Conservation (phyloP, 2,329 filamentous ascomycete species). For the Pyricularia pennisetigena region DNA sequence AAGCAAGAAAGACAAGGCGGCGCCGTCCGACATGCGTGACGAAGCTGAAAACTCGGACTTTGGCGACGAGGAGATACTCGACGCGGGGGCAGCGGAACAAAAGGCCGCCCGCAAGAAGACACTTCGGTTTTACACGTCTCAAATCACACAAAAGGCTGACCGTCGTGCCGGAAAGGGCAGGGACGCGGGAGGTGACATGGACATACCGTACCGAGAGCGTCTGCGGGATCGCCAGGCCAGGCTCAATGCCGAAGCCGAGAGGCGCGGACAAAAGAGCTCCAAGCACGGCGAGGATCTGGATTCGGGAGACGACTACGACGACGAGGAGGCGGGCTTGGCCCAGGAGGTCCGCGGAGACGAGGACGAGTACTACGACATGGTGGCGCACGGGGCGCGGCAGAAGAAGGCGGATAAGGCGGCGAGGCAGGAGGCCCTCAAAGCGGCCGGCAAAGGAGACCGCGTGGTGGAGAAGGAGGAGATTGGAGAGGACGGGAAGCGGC, state of each 20-base stretch:
- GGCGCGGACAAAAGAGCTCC: slow-evolving; percentile 59
- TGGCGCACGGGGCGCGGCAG: slow-evolving; percentile 57
- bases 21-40: slow-evolving; percentile 24
- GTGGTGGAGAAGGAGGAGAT: slow-evolving; percentile 58
- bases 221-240: slow-evolving; percentile 77
- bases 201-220: slow-evolving; percentile 83
- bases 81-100: slow-evolving; percentile 68
- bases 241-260: slow-evolving; percentile 81
- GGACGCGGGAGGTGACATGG: slow-evolving; percentile 68
- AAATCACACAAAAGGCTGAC: slow-evolving; percentile 90
- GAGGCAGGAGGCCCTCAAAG: slow-evolving; percentile 43
- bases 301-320: slow-evolving; percentile 54
- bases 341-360: slow-evolving; percentile 31
- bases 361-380: slow-evolving; percentile 83
- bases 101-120: slow-evolving; percentile 87
- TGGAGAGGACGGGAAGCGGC: slow-evolving; percentile 77
- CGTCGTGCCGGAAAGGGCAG: slow-evolving; percentile 66
- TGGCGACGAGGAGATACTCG: slow-evolving; percentile 77
- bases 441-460: slow-evolving; percentile 54
- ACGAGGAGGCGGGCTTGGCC: slow-evolving; percentile 36
- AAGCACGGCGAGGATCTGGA: slow-evolving; percentile 58
- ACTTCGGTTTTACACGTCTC: slow-evolving; percentile 94
- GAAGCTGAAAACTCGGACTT: slow-evolving; percentile 73
- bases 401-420: slow-evolving; percentile 65
- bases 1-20: slow-evolving; percentile 29